A percentile compares a stretch with the other conserved stretches of the same genome.
phyloP scores from a whole-genome alignment of 2,329 filamentous ascomycete genomes.

The Sclerotinia glacialis region DNA sequence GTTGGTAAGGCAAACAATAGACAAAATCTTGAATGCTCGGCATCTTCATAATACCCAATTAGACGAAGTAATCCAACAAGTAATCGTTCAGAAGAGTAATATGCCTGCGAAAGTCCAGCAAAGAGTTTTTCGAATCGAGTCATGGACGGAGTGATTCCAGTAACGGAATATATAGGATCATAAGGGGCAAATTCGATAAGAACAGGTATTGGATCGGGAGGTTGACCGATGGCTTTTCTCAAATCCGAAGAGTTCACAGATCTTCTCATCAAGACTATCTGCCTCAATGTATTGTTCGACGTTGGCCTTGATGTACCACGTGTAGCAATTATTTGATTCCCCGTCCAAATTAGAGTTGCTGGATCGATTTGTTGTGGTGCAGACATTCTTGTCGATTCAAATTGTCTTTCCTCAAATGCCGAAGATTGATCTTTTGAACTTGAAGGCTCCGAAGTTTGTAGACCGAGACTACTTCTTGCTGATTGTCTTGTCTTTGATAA shows the following conservation, averaged over 20 bases:
- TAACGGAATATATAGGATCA: slow-evolving; percentile 59
- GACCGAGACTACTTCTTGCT: slow-evolving; percentile 36
- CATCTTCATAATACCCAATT: slow-evolving; percentile 72
- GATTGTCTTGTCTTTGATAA: slow-evolving; percentile 62
- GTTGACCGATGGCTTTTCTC: slow-evolving; percentile 28
- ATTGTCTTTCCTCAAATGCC: slow-evolving; percentile 43
- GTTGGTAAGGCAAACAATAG: slow-evolving; percentile 72
- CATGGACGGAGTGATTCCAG: slow-evolving; percentile 63
- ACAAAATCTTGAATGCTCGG: slow-evolving; percentile 66
- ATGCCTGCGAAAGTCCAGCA: slow-evolving; percentile 47
- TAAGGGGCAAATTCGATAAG: slow-evolving; percentile 70
- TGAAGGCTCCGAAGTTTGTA: slow-evolving; percentile 29
- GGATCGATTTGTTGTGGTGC: slow-evolving; percentile 61
- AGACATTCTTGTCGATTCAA: slow-evolving; percentile 59
- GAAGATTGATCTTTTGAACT: slow-evolving; percentile 26
- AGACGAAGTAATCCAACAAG: slow-evolving; percentile 58
- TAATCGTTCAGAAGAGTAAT: slow-evolving; percentile 52
- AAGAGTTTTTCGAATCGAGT: slow-evolving; percentile 62
- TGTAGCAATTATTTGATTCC: slow-evolving; percentile 30
- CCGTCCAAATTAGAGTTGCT: slow-evolving; percentile 48
- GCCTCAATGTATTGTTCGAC: slow-evolving; percentile 40
- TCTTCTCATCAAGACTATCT: slow-evolving; percentile 39
- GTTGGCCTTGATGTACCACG: slow-evolving; percentile 23
- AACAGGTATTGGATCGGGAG: slow-evolving; percentile 45
- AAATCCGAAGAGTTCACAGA: slow-evolving; percentile 30